Base-by-base conservation (phyloP, 306 rosid species). In the Lotus japonicus region DNA sequence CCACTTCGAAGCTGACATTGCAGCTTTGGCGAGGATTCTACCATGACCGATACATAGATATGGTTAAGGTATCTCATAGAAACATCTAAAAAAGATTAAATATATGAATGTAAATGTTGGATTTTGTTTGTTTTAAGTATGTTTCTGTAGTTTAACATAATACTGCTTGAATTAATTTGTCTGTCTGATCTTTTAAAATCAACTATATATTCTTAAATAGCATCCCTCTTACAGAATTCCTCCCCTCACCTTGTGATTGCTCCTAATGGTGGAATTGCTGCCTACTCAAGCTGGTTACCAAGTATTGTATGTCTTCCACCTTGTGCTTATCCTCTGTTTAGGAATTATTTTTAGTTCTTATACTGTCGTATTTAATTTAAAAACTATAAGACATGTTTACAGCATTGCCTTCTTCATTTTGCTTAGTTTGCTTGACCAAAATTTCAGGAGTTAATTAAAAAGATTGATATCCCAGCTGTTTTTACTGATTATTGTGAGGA, bases 401-500 rank as follows among this genome's bases (percentile, higher is more conserved):
- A 16, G 43, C 53, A 11, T 46, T 42, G 13, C 21, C 55, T 58
- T 49, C 77, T 58, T 49, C 62, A 46, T 60, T 50, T 53, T 31
- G 7, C 28, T 67, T 19, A 9, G 53, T 15, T 81, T 61, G 8
- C 64, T 35, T 56, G 51, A 63, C 48, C 28, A 15, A 64, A 62
- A 57, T 71, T 73, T 21, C 81, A 94, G 97, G 95, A 85, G 77
- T 74, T 86, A 53, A 73, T 94, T 19, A 77, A 76, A 62, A 77
- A 86, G 77, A 79, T 80, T 31, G 74, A 77, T 15, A 81, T 86
- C 65, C 92, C 90, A 1, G 86, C 88, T 13, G 69, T 88, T 60
- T 90, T 94, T 66, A 84, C 95, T 0, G 96, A 94, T 75, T 94
- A 90, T 72, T 94, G 98, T 19, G 91, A 90, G 84, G 98, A 94